Conservation (phyloP, 495 filamentous ascomycete species). For the Aspergillus indologenus region DNA sequence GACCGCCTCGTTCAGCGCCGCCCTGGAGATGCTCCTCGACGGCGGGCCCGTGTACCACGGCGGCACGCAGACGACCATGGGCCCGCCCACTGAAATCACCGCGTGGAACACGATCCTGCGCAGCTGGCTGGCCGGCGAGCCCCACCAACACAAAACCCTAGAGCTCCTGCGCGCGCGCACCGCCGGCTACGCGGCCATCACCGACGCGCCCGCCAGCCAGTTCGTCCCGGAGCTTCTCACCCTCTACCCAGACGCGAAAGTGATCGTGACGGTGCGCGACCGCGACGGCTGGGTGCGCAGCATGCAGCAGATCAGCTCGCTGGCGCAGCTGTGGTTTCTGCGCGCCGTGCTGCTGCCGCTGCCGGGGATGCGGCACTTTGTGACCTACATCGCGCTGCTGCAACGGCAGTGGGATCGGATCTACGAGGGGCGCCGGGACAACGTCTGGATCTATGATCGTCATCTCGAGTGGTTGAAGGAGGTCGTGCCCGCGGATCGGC, state of each 20-base stretch:
- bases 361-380: not conserved
- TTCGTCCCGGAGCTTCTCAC: constrained; percentile 49
- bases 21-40: constrained; percentile 26
- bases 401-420: not conserved
- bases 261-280: constrained; percentile 52
- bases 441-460: not conserved
- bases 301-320: not conserved
- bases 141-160: constrained; percentile 11
- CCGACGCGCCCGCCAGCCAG: constrained; percentile 49
- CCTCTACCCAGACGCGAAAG: constrained; percentile 46
- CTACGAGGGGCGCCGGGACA: not conserved
- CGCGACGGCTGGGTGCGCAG: constrained; percentile 38
- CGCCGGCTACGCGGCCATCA: constrained; percentile 48
- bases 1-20: constrained; percentile 26
- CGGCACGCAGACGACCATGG: not conserved
- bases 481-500: constrained; percentile 38
- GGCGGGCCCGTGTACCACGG: constrained; percentile 26
- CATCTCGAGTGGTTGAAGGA: constrained; percentile 36
- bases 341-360: not conserved
- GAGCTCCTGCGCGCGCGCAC: constrained; percentile 48
- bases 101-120: no score
- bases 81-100: not conserved
- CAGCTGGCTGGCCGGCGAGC: not conserved
- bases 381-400: not conserved
- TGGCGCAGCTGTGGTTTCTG: not conserved